Evolutionary conservation across 1,284 basidiomycete genomes (phyloP), one percentile per base, ranked within the genome.

Genomic region (Uromyces viciae-fabae): DNA sequence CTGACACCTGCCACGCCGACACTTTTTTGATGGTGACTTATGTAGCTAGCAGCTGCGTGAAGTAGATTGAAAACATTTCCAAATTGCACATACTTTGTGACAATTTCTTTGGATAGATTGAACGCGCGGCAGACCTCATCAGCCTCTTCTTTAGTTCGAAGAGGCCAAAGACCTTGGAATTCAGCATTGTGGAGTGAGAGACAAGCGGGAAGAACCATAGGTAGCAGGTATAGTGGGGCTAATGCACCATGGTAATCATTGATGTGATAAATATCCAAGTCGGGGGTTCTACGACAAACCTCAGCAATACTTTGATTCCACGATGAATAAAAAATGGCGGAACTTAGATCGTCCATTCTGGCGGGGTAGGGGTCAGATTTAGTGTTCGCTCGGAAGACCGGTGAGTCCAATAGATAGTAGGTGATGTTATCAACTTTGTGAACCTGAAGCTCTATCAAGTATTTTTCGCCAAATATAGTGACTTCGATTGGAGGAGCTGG

Each of bases 271-370:
- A 96, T 92, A 85, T 96, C 94, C 83, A 95, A 91, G 84, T 91
- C 91, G 1, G 93, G 92, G 88, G 88, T 89, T 82, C 93, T 90
- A 82, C 93, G 91, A 83, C 95, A 91, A 22, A 93, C 92, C 78
- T 93, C 92, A 42, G 94, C 93, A 83, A 96, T 94, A 78, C 94
- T 93, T 87, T 96, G 94, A 85, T 96, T 96, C 94, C 94, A 96
- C 31, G 94, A 95, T 76, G 94, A 95, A 87, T 96, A 95, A 89
- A 95, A 96, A 86, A 95, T 95, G 46, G 94, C 94, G 22, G 94
- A 95, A 84, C 92, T 93, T 81, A 96, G 89, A 86, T 96, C 94
- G 86, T 96, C 94, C 94, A 96, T 96, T 84, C 94, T 93, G 84
- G 93, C 92, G 42, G 94, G 94, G 86, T 96, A 95, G 8, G 94